A percentile compares a stretch with the other conserved stretches of the same genome.
Evolutionary conservation across 768 basidiomycete species (phyloP).

Genomic region (Tulasnella calospora): DNA sequence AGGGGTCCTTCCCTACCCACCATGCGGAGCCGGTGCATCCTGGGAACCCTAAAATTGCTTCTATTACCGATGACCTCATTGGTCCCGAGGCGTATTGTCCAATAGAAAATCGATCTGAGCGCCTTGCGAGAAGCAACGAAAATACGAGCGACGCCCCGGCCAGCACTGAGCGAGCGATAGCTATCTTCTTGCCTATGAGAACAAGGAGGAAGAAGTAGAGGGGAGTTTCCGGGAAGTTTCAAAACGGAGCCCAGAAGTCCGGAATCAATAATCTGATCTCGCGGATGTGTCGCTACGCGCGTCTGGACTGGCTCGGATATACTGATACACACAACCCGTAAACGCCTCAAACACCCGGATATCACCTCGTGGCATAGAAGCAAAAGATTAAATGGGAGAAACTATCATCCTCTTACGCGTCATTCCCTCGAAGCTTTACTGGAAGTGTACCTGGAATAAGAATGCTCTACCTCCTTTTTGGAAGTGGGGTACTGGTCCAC

Average conservation of each 20-base stretch:
- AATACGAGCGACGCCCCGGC: not conserved
- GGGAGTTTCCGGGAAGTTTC: not conserved
- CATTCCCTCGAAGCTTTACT: too few species aligned
- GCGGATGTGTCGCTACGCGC: not conserved
- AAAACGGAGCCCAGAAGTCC: not conserved
- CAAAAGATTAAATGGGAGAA: too few species aligned
- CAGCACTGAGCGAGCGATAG: not conserved
- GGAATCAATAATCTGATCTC: not conserved
- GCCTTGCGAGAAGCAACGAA: not conserved
- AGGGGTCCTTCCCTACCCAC: not conserved
- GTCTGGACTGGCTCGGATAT: not conserved
- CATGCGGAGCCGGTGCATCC: not conserved
- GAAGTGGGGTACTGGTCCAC: too few species aligned
- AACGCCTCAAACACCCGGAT: too few species aligned
- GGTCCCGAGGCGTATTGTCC: not conserved
- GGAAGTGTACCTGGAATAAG: too few species aligned
- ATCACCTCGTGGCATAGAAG: too few species aligned
- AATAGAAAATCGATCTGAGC: too few species aligned
- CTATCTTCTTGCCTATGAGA: not conserved
- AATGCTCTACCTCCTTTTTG: too few species aligned
- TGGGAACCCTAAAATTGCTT: conserved; percentile 1
- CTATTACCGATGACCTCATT: not conserved
- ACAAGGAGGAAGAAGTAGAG: not conserved
- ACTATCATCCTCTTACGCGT: too few species aligned
- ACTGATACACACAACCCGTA: not conserved